Evolutionary conservation across 208 protist species (phyloP).

Genomic region (Strigomonas culicis): DNA sequence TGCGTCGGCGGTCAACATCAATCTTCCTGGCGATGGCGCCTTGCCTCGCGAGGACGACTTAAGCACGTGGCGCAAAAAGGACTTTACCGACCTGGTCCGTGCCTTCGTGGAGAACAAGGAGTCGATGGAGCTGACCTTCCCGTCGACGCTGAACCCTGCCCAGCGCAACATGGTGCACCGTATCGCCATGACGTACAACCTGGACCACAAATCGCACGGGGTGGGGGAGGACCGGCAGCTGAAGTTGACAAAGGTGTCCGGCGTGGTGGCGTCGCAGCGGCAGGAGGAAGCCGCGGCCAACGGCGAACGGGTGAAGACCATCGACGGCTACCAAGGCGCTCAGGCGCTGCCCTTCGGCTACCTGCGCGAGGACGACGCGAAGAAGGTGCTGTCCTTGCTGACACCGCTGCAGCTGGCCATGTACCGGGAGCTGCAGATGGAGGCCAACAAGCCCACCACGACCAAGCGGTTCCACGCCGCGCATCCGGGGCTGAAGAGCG

Average conservation of each 20-base stretch:
- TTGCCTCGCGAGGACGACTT: conserved; percentile 31
- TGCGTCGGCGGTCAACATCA: not conserved
- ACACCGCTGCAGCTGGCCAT: conserved; percentile 40
- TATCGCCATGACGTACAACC: conserved; percentile 58
- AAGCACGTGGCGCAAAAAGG: conserved; percentile 66
- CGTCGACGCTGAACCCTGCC: conserved; percentile 44
- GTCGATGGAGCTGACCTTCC: conserved; percentile 58
- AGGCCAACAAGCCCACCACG: conserved; percentile 18
- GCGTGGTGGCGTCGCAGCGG: conserved; percentile 23
- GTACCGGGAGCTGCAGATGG: conserved; percentile 36
- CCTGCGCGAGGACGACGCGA: conserved; percentile 22
- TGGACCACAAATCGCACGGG: conserved; percentile 72
- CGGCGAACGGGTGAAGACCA: conserved; percentile 50
- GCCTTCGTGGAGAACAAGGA: conserved; percentile 69
- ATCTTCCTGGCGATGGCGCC: not conserved
- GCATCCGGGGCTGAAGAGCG: conserved; percentile 33
- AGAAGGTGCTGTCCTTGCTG: conserved; percentile 22
- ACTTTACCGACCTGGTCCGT: conserved; percentile 64
- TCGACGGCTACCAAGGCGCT: conserved; percentile 78
- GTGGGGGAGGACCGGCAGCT: conserved; percentile 33
- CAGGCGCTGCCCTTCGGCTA: conserved; percentile 51
- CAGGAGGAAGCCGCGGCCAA: conserved; percentile 30
- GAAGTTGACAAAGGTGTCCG: conserved; percentile 58
- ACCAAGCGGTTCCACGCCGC: conserved; percentile 29
- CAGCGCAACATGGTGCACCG: conserved; percentile 68